A percentile compares a stretch with the other conserved stretches of the same genome.
Conservation (phyloP, 2,329 filamentous ascomycete species). For the Colletotrichum lupini region DNA sequence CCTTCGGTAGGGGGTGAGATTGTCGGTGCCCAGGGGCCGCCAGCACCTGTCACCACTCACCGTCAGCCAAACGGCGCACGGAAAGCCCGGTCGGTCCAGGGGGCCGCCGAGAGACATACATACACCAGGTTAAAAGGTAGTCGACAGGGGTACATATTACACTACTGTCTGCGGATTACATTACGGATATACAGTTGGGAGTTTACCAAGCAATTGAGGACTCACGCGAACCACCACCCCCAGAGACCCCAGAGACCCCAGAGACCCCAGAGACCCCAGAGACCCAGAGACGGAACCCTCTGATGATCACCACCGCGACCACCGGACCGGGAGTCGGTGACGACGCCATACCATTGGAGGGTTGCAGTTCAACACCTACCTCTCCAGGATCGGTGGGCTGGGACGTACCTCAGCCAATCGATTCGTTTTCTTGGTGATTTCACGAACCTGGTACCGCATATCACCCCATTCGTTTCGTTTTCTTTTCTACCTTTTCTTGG, state of each 20-base stretch:
- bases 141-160: not conserved
- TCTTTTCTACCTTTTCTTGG: not conserved
- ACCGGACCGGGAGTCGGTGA: slow-evolving; percentile 20
- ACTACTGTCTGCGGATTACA: too few relatives aligned
- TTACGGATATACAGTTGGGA: not conserved
- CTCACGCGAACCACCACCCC: not conserved
- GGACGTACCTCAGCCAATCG: slow-evolving; percentile 30
- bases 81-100: slow-evolving; percentile 28
- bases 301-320: slow-evolving; percentile 24
- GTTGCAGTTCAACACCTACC: not conserved
- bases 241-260: not conserved
- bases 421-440: not conserved
- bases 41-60: slow-evolving; percentile 3
- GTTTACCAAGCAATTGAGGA: not conserved
- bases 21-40: not conserved
- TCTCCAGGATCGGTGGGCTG: not conserved
- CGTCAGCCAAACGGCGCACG: slow-evolving; percentile 33
- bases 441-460: not conserved
- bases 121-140: not conserved
- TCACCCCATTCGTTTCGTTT: not conserved
- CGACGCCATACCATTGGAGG: slow-evolving; percentile 28
- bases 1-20: slow-evolving; percentile 3
- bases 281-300: not conserved
- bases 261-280: not conserved
- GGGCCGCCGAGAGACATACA: slow-evolving; percentile 15